Evolutionary conservation across 768 basidiomycete genomes (phyloP).

Genomic region (Serendipita sp.): DNA sequence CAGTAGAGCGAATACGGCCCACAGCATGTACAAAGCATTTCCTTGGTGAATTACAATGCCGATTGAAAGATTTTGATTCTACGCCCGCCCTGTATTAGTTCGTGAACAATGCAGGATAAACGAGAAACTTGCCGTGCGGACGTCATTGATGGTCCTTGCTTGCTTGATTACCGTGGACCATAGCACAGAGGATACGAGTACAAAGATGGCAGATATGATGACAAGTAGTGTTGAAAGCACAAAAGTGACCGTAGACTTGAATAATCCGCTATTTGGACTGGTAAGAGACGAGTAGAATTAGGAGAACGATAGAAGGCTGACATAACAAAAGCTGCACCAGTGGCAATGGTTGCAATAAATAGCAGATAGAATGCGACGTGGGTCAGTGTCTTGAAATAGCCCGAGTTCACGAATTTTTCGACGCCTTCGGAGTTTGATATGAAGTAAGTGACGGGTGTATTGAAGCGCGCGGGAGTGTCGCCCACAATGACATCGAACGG

Average conservation of each 20-base stretch:
- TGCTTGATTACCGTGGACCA: constrained; percentile 67
- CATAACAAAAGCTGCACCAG: constrained; percentile 50
- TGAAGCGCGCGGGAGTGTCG: constrained; percentile 44
- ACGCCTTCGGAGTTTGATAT: constrained; percentile 24
- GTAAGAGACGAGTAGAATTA: constrained; percentile 4
- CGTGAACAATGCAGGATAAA: neutral
- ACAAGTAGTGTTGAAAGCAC: constrained; percentile 50
- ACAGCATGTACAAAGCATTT: constrained; percentile 45
- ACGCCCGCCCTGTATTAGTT: constrained; percentile 8
- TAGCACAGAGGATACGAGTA: constrained; percentile 54
- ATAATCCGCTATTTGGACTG: constrained; percentile 37
- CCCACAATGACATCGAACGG: constrained; percentile 49
- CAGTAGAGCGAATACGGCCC: constrained; percentile 60
- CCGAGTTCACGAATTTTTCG: constrained; percentile 39
- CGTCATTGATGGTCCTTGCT: constrained; percentile 39
- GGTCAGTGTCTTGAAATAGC: constrained; percentile 45
- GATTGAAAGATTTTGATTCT: constrained; percentile 25
- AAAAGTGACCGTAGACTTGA: constrained; percentile 49
- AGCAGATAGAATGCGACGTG: constrained; percentile 62
- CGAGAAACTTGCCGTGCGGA: constrained; percentile 23
- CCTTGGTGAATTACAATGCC: constrained; percentile 53
- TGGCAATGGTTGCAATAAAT: constrained; percentile 52
- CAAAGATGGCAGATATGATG: constrained; percentile 39
- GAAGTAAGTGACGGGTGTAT: constrained; percentile 26
- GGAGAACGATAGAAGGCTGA: constrained; percentile 22